Conservation (phyloP, 176 grass and related monocot genomes). For the Tillandsia fasciculata region DNA sequence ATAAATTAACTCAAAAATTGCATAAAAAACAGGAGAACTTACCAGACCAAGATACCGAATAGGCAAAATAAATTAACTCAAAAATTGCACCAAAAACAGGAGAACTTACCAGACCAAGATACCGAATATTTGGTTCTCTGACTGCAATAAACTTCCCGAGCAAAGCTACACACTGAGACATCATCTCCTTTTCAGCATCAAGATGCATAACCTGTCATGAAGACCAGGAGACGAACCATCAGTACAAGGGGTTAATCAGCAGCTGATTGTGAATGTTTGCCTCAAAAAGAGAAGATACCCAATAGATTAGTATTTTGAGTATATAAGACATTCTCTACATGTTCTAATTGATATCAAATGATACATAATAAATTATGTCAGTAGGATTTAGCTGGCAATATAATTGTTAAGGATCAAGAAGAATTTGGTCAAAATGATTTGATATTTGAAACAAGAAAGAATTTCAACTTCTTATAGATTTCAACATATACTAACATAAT, state of each 20-base stretch:
- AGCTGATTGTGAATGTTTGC: background rate
- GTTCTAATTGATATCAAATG: background rate
- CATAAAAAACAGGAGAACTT: constrained; percentile 23
- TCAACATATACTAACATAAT: no score
- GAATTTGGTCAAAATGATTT: no score
- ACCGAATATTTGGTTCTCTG: constrained; percentile 96
- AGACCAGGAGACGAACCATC: background rate
- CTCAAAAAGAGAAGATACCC: background rate
- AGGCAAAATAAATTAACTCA: constrained; percentile 8
- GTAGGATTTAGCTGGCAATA: no score
- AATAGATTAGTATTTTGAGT: background rate
- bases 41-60: constrained; percentile 99
- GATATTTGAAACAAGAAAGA: no score
- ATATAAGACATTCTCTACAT: background rate
- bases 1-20: constrained; percentile 10
- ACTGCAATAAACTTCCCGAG: constrained; percentile 99
- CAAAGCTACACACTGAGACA: constrained; percentile 96
- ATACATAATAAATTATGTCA: no score
- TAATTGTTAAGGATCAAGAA: no score
- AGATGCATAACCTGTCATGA: constrained; percentile 93
- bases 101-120: constrained; percentile 84
- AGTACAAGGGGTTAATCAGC: background rate
- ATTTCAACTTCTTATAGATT: no score
- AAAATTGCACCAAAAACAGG: constrained; percentile 12
- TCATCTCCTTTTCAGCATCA: constrained; percentile 99